Base-by-base conservation (phyloP, 1,284 basidiomycete species). In the Trametes sp. region DNA sequence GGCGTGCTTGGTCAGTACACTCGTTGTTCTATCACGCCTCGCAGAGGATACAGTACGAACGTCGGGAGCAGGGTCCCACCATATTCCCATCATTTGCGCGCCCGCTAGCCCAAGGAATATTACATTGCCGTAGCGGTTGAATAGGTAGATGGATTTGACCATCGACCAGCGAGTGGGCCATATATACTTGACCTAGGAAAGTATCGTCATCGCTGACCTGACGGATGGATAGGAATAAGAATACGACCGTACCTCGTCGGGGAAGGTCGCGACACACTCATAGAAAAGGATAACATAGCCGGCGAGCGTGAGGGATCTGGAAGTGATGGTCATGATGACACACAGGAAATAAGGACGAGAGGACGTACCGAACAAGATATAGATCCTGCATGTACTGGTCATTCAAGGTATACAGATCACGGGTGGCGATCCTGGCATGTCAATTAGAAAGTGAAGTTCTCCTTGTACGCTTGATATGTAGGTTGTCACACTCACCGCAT, bases 121-220 rank as follows among this genome's bases (percentile, higher is more conserved):
- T n/a, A 69, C 19, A 54, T 59, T 69, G 14, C 65, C 65, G 54
- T 69, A 69, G 41, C 67, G 62, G 45, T 65, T 69, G 50, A 46
- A 16, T 36, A 69, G 28, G 54, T 66, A 69, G n/a, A 69, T 59
- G 29, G 57, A 11, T 51, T 69, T 69, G 57, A 67, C 67, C 3
- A 50, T 52, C 24, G 67, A 69, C 63, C 62, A 61, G 33, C 65
- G 67, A n/a, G 67, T 63, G 1, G 65, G 63, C 67, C 67, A 69
- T 31, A 69, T 69, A 33, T 65, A 58, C 24, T 59, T 38, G 36
- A 64, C 52, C 67, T 69, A 35, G 11, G 46, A 2, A 7, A 57
- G 16, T 13, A 6, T 42, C n/a, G n/a, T n/a, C n/a, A n/a, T n/a
- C n/a, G n/a, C n/a, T n/a, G n/a, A n/a, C n/a, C n/a, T n/a, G n/a